Base-by-base conservation (phyloP, 352 stramenopile genomes). In the Phytophthora podocarpi region DNA sequence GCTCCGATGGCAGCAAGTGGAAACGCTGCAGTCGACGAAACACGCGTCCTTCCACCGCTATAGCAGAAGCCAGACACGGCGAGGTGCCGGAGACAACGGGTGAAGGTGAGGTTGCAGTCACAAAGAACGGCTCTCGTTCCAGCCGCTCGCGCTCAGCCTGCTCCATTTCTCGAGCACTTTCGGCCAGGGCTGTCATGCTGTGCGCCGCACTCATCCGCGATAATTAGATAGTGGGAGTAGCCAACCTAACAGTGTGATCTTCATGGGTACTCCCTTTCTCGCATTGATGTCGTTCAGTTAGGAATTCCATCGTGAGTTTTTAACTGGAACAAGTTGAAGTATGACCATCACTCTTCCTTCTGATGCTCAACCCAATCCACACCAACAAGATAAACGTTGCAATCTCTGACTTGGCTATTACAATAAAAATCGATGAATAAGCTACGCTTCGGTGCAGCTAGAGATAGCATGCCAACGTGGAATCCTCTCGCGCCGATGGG, bases 21-120 rank as follows among this genome's bases (percentile, higher is more conserved):
- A 77, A 80, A 11, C 59, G 64, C 34, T 70, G 54, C 12, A 80
- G 37, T 34, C 71, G 71, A 43, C 45, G 67, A 46, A 80, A 80
- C 24, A 80, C 71, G 23, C 71, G 71, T 13, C 71, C 71, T 47
- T 72, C 32, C 3, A 80, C 59, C 15, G 57, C 28, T 5, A 46
- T 9, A 20, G 13, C 31, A 11, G 28, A 39, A 5, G 47, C n/a
- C 9, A 49, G n/a, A 31, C 20, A 41, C 18, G 13, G 16, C 23
- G 28, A 15, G 3, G 32, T 50, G 42, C 10, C 20, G 16, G 42
- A 53, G 4, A 10, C 16, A 37, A 13, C 20, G 1, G 67, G 51
- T 16, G 55, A 55, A 40, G 53, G 46, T 2, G 56, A 67, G 1
- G 39, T 30, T 24, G 48, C 40, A 42, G 57, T 58, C 59, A 64